Evolutionary conservation across 2,329 filamentous ascomycete genomes (phyloP).

Genomic region (Epichloe aotearoae): DNA sequence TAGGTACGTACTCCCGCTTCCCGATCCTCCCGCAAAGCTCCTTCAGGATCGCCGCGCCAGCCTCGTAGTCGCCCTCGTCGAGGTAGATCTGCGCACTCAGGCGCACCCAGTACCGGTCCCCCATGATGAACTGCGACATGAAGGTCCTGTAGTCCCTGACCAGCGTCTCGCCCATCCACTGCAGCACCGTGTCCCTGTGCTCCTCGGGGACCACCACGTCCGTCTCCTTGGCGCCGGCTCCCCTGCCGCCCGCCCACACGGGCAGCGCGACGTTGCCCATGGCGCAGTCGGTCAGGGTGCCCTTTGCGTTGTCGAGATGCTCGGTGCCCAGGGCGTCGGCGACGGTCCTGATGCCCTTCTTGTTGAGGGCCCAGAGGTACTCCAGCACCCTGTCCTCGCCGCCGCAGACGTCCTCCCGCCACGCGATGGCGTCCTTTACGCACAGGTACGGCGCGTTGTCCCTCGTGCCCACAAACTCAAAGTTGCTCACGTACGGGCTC

Average conservation of each 20-base stretch:
- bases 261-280: conserved; percentile 67
- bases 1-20: conserved; percentile 18
- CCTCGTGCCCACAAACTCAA: conserved; percentile 64
- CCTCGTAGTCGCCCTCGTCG: conserved; percentile 66
- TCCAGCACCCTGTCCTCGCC: conserved; percentile 57
- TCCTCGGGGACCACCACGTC: conserved; percentile 17
- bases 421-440: conserved; percentile 57
- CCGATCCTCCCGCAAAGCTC: conserved; percentile 28
- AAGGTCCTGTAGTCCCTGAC: conserved; percentile 56
- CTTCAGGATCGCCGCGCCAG: conserved; percentile 46
- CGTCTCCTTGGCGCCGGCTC: conserved; percentile 13
- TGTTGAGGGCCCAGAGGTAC: conserved; percentile 52
- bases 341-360: conserved; percentile 45
- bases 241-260: conserved; percentile 26
- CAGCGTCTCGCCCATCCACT: conserved; percentile 45
- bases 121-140: conserved; percentile 49
- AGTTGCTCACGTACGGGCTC: conserved; percentile 52
- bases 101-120: conserved; percentile 52
- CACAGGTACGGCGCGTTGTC: conserved; percentile 63
- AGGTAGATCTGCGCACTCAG: conserved; percentile 76
- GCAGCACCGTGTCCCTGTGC: conserved; percentile 23
- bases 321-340: conserved; percentile 55
- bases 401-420: conserved; percentile 54
- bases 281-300: conserved; percentile 50
- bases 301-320: conserved; percentile 52